phyloP scores from a whole-genome alignment of 176 grass and related monocot genomes.

The Poa annua region DNA sequence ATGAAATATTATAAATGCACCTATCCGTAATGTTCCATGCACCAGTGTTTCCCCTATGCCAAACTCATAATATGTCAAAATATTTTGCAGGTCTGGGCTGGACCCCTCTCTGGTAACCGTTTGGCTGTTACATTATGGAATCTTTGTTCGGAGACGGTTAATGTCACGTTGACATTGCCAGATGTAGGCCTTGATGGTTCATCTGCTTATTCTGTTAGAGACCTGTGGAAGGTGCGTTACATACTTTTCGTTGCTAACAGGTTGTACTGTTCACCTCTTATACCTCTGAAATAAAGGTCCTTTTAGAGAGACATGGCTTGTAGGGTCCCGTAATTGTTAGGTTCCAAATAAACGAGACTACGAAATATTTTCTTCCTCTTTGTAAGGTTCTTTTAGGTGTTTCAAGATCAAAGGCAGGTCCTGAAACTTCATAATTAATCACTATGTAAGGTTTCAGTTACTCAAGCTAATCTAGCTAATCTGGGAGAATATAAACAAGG shows the following conservation, averaged over 20 bases:
- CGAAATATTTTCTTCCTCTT: not conserved
- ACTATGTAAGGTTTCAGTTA: not conserved
- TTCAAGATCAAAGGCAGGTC: not conserved
- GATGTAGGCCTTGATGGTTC: slow-evolving; percentile 61
- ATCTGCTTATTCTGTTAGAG: slow-evolving; percentile 68
- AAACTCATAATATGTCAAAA: slow-evolving; percentile 29
- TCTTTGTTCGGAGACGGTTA: slow-evolving; percentile 64
- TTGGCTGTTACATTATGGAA: slow-evolving; percentile 80
- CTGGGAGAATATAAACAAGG: not conserved
- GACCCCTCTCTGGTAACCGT: slow-evolving; percentile 70
- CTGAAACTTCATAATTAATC: not conserved
- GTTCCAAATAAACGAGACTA: not conserved
- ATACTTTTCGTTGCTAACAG: slow-evolving; percentile 27
- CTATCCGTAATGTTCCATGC: not conserved
- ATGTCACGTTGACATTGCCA: slow-evolving; percentile 63
- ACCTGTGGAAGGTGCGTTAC: slow-evolving; percentile 66
- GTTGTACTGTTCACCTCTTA: not conserved
- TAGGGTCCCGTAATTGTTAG: not conserved
- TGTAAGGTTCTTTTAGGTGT: not conserved
- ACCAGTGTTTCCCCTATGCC: not conserved
- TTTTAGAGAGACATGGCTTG: not conserved
- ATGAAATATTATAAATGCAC: not conserved
- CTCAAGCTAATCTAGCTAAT: not conserved
- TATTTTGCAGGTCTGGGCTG: slow-evolving; percentile 81
- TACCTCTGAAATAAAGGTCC: not conserved